These are phyloP conservation scores for Neofusicoccum ribis DNA, from an alignment of 2,329 filamentous ascomycete species.

Conservation along the genomic window DNA sequence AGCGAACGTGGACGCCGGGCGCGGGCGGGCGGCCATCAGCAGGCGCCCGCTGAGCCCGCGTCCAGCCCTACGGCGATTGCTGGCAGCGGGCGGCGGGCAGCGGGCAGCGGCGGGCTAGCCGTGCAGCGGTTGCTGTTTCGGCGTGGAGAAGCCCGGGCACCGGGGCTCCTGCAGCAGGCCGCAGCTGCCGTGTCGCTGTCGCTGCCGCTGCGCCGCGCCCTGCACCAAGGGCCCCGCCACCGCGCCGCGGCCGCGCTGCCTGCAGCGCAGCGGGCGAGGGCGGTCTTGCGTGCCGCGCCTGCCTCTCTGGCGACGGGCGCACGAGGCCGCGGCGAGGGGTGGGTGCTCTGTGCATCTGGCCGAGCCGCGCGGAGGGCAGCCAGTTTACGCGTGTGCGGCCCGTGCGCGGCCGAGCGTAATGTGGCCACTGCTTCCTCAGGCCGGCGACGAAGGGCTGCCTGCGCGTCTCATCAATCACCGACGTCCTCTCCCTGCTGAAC, in stretches of 20 bases:
- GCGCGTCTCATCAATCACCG: slow-evolving; percentile 15
- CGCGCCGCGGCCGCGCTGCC: no score
- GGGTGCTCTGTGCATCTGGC: not conserved
- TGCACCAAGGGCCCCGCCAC: not conserved
- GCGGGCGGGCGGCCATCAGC: not conserved
- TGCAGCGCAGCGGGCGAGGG: not conserved
- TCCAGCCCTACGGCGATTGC: not conserved
- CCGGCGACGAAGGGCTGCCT: not conserved
- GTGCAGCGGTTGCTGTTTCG: not conserved
- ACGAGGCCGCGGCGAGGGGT: not conserved
- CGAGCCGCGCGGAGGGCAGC: not conserved
- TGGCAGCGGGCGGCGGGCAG: not conserved
- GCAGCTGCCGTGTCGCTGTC: not conserved
- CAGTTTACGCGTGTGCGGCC: not conserved
- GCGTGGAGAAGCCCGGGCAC: not conserved
- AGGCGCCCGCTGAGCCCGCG: not conserved
- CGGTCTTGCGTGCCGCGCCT: not conserved
- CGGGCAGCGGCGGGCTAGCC: slow-evolving; percentile 2
- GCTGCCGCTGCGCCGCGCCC: not conserved
- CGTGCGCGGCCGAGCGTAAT: slow-evolving; percentile 1
- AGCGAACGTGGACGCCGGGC: no score
- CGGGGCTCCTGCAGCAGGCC: no score
- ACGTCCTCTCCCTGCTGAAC: slow-evolving; percentile 1
- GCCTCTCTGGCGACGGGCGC: not conserved
- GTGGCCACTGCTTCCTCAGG: slow-evolving; percentile 14